Base-by-base conservation (phyloP, 2,329 filamentous ascomycete genomes). In the Stagonosporopsis rhizophila region DNA sequence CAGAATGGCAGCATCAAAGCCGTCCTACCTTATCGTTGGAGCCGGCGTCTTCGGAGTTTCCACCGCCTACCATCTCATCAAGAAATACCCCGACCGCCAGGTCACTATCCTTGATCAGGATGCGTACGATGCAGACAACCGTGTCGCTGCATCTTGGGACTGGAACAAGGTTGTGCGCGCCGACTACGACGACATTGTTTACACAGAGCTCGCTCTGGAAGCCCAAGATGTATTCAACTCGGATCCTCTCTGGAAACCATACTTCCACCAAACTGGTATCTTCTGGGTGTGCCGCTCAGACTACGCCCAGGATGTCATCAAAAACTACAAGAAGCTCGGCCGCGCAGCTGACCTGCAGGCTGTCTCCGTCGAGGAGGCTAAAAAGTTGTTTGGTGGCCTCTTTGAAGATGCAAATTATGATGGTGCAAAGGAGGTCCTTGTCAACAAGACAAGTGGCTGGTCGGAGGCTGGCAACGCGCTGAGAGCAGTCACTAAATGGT, bases 131-230 rank as follows among this genome's bases (percentile, higher is more conserved):
- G 68, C 67, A 44, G 62, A 68, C 52, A 75, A 50, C 64, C 70
- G 69, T 44, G 67, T 78, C 27, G 87, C 87, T 28, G 88, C 88
- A 0, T 90, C 88, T 0, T 88, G 85, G 79, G 88, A 91, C 75
- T 87, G 87, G 82, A 90, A 89, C 78, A 90, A 90, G 73, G 86
- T 89, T 25, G 81, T 90, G 15, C 85, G 88, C 53, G 85, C 87
- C 44, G 88, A 90, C 72, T 90, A 90, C 75, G 80, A 84, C 52
- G 85, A 88, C 64, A 75, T 84, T 1, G 73, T 86, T 15, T 90
- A 91, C 77, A 86, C 84, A 72, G 74, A 81, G 45, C 79, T 91
- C 19, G 88, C 84, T 0, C 80, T 89, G 25, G 87, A 90, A 74
- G 85, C 88, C 0, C 85, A 88, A 65, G 82, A 86, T 47, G 74